Evolutionary conservation across 257 asterid species (phyloP).

Genomic region (Solanum chilense): DNA sequence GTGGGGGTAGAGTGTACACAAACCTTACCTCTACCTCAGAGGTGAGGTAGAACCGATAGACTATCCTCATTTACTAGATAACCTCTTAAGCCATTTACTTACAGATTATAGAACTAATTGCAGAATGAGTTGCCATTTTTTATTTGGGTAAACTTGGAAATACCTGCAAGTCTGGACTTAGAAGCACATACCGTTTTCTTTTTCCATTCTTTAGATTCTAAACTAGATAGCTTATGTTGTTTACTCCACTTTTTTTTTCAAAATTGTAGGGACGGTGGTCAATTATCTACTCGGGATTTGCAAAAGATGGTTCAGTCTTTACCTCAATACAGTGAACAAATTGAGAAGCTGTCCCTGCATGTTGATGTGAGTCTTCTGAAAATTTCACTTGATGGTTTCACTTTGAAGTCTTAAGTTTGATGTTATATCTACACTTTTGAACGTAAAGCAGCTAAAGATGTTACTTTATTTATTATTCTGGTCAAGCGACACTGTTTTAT

Average conservation of each 20-base stretch:
- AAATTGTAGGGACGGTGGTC: constrained; percentile 58
- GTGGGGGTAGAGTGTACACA: not conserved
- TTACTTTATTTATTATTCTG: not conserved
- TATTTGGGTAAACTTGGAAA: not conserved
- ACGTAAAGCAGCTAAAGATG: not conserved
- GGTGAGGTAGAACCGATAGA: not conserved
- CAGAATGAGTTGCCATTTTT: not conserved
- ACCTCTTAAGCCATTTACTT: not conserved
- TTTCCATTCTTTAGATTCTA: not conserved
- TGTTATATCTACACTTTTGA: not conserved
- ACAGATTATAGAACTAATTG: not conserved
- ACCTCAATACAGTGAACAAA: constrained; percentile 99
- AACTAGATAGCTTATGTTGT: not conserved
- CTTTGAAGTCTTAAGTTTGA: not conserved
- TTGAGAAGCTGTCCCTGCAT: constrained; percentile 98
- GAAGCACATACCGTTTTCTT: not conserved
- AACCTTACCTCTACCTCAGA: not conserved
- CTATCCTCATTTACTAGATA: not conserved
- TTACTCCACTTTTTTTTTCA: constrained; percentile 4
- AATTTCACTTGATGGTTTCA: constrained; percentile 2
- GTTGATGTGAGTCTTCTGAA: constrained; percentile 80
- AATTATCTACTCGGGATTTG: constrained; percentile 88
- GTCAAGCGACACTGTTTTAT: not conserved
- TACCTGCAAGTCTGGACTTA: not conserved
- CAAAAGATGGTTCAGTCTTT: constrained; percentile 99